A percentile compares a stretch with the other conserved stretches of the same genome.
These are phyloP conservation scores for Scenedesmus sp. DNA, from an alignment of 163 green algal species.

Conservation along the genomic window DNA sequence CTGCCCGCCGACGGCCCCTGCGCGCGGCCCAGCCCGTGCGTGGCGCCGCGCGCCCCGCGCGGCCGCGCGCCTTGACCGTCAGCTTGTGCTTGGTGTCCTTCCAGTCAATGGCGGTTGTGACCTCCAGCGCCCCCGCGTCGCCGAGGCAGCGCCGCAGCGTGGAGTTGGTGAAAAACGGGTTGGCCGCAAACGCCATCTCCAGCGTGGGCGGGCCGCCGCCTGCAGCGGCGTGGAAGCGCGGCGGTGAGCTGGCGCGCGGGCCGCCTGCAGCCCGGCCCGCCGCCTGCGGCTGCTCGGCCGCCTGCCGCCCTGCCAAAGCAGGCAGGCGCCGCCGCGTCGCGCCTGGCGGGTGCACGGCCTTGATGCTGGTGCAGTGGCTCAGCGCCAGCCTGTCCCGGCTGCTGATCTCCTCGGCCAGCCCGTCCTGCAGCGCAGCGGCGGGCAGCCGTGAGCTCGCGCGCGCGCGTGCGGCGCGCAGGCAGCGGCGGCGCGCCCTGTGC, in stretches of 20 bases:
- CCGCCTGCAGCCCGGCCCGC: background rate
- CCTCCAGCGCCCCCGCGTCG: background rate
- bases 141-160: constrained; percentile 26
- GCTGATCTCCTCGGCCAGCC: constrained; percentile 19
- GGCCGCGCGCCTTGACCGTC: constrained; percentile 32
- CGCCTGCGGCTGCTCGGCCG: no score
- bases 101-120: constrained; percentile 43
- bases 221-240: no score
- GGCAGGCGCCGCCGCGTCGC: no score
- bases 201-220: constrained; percentile 8
- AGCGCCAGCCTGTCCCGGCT: constrained; percentile 35
- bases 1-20: background rate
- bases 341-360: background rate
- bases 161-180: constrained; percentile 45
- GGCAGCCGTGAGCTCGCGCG: no score
- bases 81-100: constrained; percentile 42
- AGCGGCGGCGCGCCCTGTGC: no score
- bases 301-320: no score
- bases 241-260: background rate
- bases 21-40: background rate
- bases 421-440: constrained; percentile 17
- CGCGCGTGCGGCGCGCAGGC: no score
- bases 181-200: constrained; percentile 28
- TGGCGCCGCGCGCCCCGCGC: background rate
- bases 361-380: constrained; percentile 22